These are phyloP conservation scores for Boletus speciosus DNA, from an alignment of 768 basidiomycete genomes.

Conservation along the genomic window DNA sequence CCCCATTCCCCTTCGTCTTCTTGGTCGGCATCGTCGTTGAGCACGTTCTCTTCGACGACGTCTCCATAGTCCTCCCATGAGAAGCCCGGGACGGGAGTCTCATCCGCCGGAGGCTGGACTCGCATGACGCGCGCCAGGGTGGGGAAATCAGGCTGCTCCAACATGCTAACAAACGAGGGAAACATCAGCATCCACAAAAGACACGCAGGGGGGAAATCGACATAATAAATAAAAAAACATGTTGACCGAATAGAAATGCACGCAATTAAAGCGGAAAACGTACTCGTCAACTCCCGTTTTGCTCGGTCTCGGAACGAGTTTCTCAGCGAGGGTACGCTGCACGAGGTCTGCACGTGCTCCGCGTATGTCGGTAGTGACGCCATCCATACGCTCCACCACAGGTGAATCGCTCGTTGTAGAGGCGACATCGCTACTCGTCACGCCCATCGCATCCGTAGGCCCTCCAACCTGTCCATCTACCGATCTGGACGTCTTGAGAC, in stretches of 20 bases:
- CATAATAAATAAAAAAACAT: neutral
- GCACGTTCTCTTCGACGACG: constrained; percentile 38
- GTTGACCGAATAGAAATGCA: neutral
- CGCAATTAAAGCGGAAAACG: constrained; percentile 20
- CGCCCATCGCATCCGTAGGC: constrained; percentile 29
- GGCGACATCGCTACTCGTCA: constrained; percentile 49
- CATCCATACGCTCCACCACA: constrained; percentile 32
- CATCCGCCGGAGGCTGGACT: constrained; percentile 53
- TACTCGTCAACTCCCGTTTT: constrained; percentile 73
- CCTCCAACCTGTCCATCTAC: constrained; percentile 4
- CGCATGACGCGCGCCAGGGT: constrained; percentile 66
- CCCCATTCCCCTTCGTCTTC: constrained; percentile 80
- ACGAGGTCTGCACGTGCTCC: constrained; percentile 24
- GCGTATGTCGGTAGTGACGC: constrained; percentile 30
- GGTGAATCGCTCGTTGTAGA: constrained; percentile 47
- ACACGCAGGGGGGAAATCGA: neutral
- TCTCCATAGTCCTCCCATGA: constrained; percentile 81
- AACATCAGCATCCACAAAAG: constrained; percentile 4
- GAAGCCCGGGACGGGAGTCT: constrained; percentile 60
- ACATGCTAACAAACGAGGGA: constrained; percentile 44
- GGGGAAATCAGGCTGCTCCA: constrained; percentile 55
- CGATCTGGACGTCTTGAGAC: constrained; percentile 9
- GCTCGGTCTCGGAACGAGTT: constrained; percentile 57
- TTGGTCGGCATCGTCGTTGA: constrained; percentile 57
- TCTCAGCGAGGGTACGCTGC: constrained; percentile 54